Evolutionary conservation across 2,329 filamentous ascomycete species (phyloP).

Genomic region (Periglandula ipomoeae): DNA sequence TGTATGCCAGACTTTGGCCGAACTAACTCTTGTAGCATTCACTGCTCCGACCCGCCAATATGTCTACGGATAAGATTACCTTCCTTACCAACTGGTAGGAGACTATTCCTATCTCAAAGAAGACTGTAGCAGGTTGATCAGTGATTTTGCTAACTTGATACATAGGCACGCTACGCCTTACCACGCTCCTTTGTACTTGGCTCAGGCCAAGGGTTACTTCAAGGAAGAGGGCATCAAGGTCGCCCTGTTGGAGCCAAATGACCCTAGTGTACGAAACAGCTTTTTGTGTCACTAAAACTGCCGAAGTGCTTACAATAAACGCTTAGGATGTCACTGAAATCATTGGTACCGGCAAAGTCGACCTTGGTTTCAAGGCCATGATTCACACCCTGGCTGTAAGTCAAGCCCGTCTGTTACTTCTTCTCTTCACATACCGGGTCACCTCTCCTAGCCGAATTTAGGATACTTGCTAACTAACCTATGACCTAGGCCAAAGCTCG

Average conservation of each 20-base stretch:
- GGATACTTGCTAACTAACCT: too few species aligned
- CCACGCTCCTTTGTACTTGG: slow-evolving; percentile 69
- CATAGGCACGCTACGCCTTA: slow-evolving; percentile 71
- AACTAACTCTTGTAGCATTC: slow-evolving; percentile 40
- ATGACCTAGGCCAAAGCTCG: slow-evolving; percentile 58
- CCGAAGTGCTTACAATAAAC: not conserved
- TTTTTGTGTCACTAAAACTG: not conserved
- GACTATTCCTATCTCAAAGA: not conserved
- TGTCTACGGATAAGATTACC: slow-evolving; percentile 79
- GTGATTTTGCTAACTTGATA: not conserved
- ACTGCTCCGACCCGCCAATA: slow-evolving; percentile 39
- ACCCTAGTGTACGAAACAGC: slow-evolving; percentile 50
- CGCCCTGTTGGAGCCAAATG: slow-evolving; percentile 68
- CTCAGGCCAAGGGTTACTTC: slow-evolving; percentile 67
- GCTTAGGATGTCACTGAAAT: slow-evolving; percentile 68
- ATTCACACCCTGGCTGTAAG: slow-evolving; percentile 67
- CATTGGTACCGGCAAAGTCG: slow-evolving; percentile 66
- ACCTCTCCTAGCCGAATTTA: too few species aligned
- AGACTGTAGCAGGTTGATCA: not conserved
- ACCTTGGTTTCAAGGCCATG: slow-evolving; percentile 77
- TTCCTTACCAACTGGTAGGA: slow-evolving; percentile 74
- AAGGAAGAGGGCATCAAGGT: slow-evolving; percentile 69
- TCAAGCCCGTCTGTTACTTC: not conserved
- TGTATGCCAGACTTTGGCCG: slow-evolving; percentile 19
- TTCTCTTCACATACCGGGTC: too few species aligned